These are phyloP conservation scores for Symbiodinium pilosum DNA, from an alignment of 73 alveolate genomes.

Conservation along the genomic window DNA sequence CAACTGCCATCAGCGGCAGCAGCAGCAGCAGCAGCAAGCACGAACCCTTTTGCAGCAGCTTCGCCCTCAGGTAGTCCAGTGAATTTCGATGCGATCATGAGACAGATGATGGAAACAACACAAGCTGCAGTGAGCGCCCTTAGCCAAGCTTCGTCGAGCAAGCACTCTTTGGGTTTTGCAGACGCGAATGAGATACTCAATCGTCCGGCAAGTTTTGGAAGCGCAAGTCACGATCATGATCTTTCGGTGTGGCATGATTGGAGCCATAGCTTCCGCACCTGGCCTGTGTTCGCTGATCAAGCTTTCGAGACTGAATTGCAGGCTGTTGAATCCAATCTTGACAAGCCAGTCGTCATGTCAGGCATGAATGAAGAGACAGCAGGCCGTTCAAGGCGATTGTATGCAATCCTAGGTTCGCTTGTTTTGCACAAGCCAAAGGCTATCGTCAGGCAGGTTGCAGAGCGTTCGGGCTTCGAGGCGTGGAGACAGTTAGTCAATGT, in stretches of 20 bases:
- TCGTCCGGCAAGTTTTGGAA: neutral
- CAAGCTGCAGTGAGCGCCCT: no score
- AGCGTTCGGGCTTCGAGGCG: neutral
- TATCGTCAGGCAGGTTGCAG: neutral
- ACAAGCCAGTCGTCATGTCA: neutral
- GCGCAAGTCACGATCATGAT: neutral
- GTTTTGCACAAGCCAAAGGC: neutral
- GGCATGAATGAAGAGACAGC: neutral
- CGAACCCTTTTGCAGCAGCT: no score
- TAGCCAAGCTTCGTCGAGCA: no score
- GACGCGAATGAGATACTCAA: neutral
- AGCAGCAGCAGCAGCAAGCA: no score
- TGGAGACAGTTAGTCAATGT: neutral
- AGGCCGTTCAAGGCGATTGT: neutral
- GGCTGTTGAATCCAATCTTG: neutral
- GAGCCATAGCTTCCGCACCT: neutral
- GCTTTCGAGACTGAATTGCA: neutral
- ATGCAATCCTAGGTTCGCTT: neutral
- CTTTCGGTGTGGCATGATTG: neutral
- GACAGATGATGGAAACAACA: no score
- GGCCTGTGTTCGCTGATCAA: neutral
- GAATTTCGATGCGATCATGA: no score
- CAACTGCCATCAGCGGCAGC: no score
- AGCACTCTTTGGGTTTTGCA: neutral
- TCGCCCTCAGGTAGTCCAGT: no score